phyloP scores from a whole-genome alignment of 768 basidiomycete genomes.

The Tephrocybe sp. region DNA sequence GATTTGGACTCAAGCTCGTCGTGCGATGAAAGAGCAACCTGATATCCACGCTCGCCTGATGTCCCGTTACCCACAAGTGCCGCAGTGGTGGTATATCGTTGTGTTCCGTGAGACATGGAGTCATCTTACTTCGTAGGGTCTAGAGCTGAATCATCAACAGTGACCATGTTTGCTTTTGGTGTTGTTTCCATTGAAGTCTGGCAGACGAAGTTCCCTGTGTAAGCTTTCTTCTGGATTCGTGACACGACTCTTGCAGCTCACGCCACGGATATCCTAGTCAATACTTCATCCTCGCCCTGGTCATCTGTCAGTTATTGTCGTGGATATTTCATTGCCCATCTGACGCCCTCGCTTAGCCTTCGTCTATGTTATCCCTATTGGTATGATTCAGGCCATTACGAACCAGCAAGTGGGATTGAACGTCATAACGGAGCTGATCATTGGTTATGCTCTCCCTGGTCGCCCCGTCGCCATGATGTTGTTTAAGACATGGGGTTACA shows the following conservation, averaged over 20 bases:
- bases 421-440: constrained; percentile 80
- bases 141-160: constrained; percentile 25
- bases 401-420: constrained; percentile 76
- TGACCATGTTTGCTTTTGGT: constrained; percentile 67
- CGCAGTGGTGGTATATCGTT: constrained; percentile 81
- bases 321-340: not conserved
- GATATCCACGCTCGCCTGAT: constrained; percentile 86
- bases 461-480: constrained; percentile 82
- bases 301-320: constrained; percentile 44
- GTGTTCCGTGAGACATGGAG: no score
- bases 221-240: constrained; percentile 37
- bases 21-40: constrained; percentile 74
- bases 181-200: constrained; percentile 71
- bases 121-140: no score
- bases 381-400: constrained; percentile 70
- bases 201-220: constrained; percentile 73
- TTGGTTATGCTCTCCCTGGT: constrained; percentile 79
- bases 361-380: constrained; percentile 72
- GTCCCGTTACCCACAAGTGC: constrained; percentile 71
- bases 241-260: no score
- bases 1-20: constrained; percentile 69
- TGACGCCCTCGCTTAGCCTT: constrained; percentile 30
- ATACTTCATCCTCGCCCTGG: constrained; percentile 66
- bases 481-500: constrained; percentile 84
- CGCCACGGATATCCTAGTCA: constrained; percentile 22